phyloP scores from a whole-genome alignment of 2,329 filamentous ascomycete genomes.

The Aureobasidium leucospermi region DNA sequence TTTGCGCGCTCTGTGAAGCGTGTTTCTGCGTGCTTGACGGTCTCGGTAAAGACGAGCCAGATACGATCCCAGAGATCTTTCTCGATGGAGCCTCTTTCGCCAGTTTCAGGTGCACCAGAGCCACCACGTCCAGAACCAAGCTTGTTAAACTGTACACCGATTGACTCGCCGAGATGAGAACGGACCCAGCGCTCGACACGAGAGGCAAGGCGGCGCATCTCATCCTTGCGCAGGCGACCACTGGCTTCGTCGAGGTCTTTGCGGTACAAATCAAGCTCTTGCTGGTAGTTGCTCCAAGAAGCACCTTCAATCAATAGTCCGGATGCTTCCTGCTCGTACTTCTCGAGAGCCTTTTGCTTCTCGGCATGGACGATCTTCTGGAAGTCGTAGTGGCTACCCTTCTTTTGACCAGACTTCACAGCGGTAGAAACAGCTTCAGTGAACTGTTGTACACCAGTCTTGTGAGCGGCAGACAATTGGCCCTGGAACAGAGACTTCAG shows the following conservation, averaged over 20 bases:
- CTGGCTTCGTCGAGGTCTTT: constrained; percentile 91
- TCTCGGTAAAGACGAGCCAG: constrained; percentile 76
- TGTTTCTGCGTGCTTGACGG: constrained; percentile 76
- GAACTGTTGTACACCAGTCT: constrained; percentile 75
- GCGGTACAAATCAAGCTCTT: constrained; percentile 71
- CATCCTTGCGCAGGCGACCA: constrained; percentile 76
- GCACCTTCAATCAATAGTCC: constrained; percentile 71
- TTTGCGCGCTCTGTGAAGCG: constrained; percentile 82
- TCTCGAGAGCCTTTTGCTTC: constrained; percentile 65
- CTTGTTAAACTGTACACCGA: constrained; percentile 93
- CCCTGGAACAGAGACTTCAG: constrained; percentile 81
- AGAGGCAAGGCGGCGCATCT: constrained; percentile 87
- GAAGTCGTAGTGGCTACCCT: constrained; percentile 85
- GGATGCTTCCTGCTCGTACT: constrained; percentile 69
- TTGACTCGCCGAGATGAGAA: constrained; percentile 74
- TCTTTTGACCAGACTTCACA: constrained; percentile 89
- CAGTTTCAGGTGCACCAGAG: constrained; percentile 69
- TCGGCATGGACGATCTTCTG: constrained; percentile 83
- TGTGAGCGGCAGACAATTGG: constrained; percentile 85
- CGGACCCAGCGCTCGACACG: constrained; percentile 91
- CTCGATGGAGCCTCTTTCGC: constrained; percentile 65
- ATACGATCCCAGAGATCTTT: constrained; percentile 93
- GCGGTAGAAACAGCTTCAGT: constrained; percentile 78
- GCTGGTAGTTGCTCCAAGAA: constrained; percentile 78
- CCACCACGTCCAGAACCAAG: constrained; percentile 82